Conservation (phyloP, 495 filamentous ascomycete genomes). For the Staphylotrichum longicolle region DNA sequence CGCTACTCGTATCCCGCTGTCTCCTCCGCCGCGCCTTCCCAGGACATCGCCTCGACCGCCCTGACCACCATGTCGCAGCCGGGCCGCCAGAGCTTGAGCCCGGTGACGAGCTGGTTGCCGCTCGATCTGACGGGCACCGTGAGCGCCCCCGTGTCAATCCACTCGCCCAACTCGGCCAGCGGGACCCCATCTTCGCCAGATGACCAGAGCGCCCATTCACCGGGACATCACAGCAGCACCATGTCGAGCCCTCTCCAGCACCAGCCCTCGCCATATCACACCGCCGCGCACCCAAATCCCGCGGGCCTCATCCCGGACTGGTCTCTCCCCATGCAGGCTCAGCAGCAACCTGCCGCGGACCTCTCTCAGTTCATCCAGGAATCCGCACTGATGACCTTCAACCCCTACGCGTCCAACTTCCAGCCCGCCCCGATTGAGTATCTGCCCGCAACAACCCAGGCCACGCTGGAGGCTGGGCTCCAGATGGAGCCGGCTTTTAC, state of each 20-base stretch:
- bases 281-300: conserved; percentile 40
- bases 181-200: conserved; percentile 45
- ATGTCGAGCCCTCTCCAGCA: conserved; percentile 47
- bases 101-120: conserved; percentile 44
- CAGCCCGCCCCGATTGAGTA: conserved; percentile 63
- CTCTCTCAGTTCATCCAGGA: conserved; percentile 54
- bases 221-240: conserved; percentile 39
- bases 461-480: conserved; percentile 59
- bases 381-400: conserved; percentile 48
- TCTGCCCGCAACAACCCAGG: conserved; percentile 66
- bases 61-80: conserved; percentile 44
- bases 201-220: conserved; percentile 47
- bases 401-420: conserved; percentile 48
- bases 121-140: conserved; percentile 43
- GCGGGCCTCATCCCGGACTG: conserved; percentile 51
- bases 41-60: conserved; percentile 45
- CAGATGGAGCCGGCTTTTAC: conserved; percentile 62
- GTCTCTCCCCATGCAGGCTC: conserved; percentile 54
- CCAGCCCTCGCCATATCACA: conserved; percentile 49
- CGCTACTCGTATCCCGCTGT: conserved; percentile 47
- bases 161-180: conserved; percentile 43
- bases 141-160: conserved; percentile 35
- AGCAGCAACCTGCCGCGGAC: conserved; percentile 51
- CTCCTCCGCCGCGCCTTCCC: conserved; percentile 43
- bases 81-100: conserved; percentile 41